phyloP scores from a whole-genome alignment of 2,329 filamentous ascomycete genomes.

The Penicillium sp. region DNA sequence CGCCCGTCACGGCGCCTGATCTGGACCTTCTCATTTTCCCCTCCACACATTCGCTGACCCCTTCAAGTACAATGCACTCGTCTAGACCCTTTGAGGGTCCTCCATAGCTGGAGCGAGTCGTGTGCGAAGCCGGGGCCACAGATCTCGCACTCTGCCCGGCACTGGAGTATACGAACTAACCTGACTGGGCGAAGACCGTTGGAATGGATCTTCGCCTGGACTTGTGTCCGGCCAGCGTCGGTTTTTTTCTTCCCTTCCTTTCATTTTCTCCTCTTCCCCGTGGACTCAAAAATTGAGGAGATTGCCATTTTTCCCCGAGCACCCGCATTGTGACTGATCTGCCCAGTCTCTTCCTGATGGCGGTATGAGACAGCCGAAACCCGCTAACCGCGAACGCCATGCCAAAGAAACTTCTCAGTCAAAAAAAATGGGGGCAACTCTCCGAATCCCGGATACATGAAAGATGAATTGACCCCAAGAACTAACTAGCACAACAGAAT shows the following conservation, averaged over 20 bases:
- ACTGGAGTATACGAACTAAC: slow-evolving; percentile 25
- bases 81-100: not conserved
- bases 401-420: not conserved
- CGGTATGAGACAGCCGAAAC: not conserved
- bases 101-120: not conserved
- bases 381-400: not conserved
- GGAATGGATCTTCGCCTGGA: slow-evolving; percentile 24
- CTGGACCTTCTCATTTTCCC: slow-evolving; percentile 6
- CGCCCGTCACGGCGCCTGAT: slow-evolving; percentile 13
- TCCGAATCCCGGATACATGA: not conserved
- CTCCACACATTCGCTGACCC: not conserved
- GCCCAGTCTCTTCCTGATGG: not conserved
- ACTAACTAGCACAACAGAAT: not conserved
- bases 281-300: not conserved
- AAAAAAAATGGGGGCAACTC: not conserved
- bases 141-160: not conserved
- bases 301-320: not conserved
- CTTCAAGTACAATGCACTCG: not conserved
- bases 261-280: not conserved
- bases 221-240: slow-evolving; percentile 5
- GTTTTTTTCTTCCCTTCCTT: not conserved
- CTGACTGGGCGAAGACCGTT: slow-evolving; percentile 26
- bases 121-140: not conserved
- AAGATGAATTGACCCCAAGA: not conserved
- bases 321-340: not conserved